Evolutionary conservation across 2,329 filamentous ascomycete genomes (phyloP), one percentile per base, ranked within the genome.

Genomic region (Coniochaeta sp.): DNA sequence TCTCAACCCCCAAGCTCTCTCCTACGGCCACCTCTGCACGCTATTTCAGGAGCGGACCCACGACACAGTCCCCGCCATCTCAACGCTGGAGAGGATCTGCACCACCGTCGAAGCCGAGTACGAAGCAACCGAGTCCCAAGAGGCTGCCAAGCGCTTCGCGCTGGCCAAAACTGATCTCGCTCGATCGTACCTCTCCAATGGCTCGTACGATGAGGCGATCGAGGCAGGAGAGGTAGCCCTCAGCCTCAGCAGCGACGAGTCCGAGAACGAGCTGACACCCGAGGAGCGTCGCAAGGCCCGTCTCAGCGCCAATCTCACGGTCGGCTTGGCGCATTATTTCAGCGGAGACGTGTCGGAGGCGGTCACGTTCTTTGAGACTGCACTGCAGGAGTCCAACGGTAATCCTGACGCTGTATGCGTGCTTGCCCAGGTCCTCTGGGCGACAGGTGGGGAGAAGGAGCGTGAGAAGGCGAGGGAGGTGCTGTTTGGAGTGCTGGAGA

Each of bases 371-470:
- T 96, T 99, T 73, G 86, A 91, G 64, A 80, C 85, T 2, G 92
- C 92, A 0, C 79, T 98, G 8, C 81, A 87, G 60, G 92, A 96
- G 70, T 91, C 89, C 1, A 77, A 84, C 33, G 83, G 84, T 40
- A 87, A 91, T 63, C 89, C 93, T 0, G 92, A 97, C 69, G 89
- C 93, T 1, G 87, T 92, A 0, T 97, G 93, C 68, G 80, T 97
- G 14, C 80, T 98, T 14, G 90, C 93, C 0, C 91, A 98, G 73
- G 90, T 98, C 0, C 81, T 98, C 0, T 99, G 95, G 93, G 93
- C 93, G 0, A 91, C 91, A 64, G 92, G 90, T 9, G 86, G 87
- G 0, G 84, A 88, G 7, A 81, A 87, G 0, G 89, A 93, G 60
- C 85, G 88, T 55, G 85, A 88, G 57, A 86, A 89, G 63, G 93